These are phyloP conservation scores for Populus tremula DNA, from an alignment of 345 rosid genomes.

Conservation along the genomic window DNA sequence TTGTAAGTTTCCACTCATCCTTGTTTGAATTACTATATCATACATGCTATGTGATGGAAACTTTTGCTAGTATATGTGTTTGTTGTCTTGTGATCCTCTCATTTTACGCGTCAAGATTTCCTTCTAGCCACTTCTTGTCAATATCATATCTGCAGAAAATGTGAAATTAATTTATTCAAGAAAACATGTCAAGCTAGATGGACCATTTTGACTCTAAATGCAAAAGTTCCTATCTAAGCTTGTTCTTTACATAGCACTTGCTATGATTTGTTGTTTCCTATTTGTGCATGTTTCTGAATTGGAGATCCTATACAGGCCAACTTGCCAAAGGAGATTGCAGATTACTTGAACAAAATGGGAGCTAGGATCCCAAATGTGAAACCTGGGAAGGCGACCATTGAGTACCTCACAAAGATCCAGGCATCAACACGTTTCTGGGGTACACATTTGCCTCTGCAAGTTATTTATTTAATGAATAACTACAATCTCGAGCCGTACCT, in stretches of 20 bases:
- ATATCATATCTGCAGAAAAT: background rate
- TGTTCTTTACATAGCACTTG: background rate
- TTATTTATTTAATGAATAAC: background rate
- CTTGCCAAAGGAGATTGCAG: constrained; percentile 95
- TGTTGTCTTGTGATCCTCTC: no score
- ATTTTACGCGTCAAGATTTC: background rate
- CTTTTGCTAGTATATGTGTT: background rate
- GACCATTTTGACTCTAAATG: background rate
- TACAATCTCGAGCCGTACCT: constrained; percentile 2
- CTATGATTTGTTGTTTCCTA: background rate
- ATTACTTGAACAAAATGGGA: constrained; percentile 93
- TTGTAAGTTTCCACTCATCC: constrained; percentile 53
- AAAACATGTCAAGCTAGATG: background rate
- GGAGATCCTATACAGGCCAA: constrained; percentile 58
- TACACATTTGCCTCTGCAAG: constrained; percentile 24
- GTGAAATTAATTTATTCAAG: background rate
- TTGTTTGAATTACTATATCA: background rate
- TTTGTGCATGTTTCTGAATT: constrained; percentile 10
- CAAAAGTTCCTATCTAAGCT: background rate
- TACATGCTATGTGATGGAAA: constrained; percentile 2
- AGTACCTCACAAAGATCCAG: constrained; percentile 75
- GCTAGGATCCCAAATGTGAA: constrained; percentile 93
- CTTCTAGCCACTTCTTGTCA: background rate
- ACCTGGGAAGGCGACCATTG: constrained; percentile 92
- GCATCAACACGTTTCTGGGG: constrained; percentile 99